Percentiles rank a stretch among this genome's conserved stretches.
These are phyloP conservation scores for Aquilaria yunnanensis DNA, from an alignment of 345 rosid genomes.

Conservation along the genomic window DNA sequence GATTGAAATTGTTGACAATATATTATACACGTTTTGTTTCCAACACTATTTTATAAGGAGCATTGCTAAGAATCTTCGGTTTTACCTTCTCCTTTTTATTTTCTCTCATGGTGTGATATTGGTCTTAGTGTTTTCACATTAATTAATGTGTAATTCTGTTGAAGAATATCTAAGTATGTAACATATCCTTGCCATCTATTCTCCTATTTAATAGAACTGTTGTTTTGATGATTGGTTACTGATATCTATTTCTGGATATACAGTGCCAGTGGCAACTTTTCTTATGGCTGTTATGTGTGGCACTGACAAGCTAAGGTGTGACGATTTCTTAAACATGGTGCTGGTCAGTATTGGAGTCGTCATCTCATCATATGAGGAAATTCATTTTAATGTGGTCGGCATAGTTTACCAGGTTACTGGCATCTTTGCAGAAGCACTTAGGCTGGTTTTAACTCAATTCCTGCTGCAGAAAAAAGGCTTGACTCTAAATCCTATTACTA, in stretches of 20 bases:
- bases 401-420: slow-evolving; percentile 93
- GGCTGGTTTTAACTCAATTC: slow-evolving; percentile 94
- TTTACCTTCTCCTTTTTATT: too few species aligned
- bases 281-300: slow-evolving; percentile 83
- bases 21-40: too few species aligned
- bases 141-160: too few species aligned
- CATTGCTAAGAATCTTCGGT: too few species aligned
- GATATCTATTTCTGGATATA: slow-evolving; percentile 25
- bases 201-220: too few species aligned
- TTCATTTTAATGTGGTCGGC: slow-evolving; percentile 86
- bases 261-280: slow-evolving; percentile 98
- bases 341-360: slow-evolving; percentile 95
- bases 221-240: slow-evolving; percentile 13
- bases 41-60: too few species aligned
- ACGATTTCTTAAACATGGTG: slow-evolving; percentile 88
- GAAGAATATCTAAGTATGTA: slow-evolving; percentile 91
- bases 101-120: too few species aligned
- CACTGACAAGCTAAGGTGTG: slow-evolving; percentile 89
- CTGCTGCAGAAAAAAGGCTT: slow-evolving; percentile 92
- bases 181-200: background rate
- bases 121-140: too few species aligned
- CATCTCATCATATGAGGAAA: slow-evolving; percentile 92
- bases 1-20: too few species aligned
- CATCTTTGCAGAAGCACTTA: slow-evolving; percentile 94
- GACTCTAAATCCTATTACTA: slow-evolving; percentile 84